Base-by-base conservation (phyloP, 2,329 filamentous ascomycete species). In the Xylariaceae sp. region DNA sequence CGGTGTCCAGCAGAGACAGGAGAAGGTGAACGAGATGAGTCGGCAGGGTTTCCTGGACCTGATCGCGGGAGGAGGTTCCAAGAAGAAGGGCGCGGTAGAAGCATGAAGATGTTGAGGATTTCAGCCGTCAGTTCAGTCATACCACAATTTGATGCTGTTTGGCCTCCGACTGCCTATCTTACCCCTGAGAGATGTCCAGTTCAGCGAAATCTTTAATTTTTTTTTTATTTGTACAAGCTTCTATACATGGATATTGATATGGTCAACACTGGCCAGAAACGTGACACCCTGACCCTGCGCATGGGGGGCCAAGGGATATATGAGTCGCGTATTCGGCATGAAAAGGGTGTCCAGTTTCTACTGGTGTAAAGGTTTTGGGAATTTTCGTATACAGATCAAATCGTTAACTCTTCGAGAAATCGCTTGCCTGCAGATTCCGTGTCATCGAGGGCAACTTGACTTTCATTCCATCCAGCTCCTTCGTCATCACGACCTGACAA, bases 41-140 rank as follows among this genome's bases (percentile, higher is more conserved):
- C 95, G 96, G 78, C 90, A 97, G 77, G 92, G 93, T 0, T 99
- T 97, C 77, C 75, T 99, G 73, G 93, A 97, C 62, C 76, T 97
- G 73, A 96, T 99, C 72, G 83, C 84, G 3, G 82, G 81, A 1
- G 83, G 84, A 17, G 84, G 84, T 9, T 82, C 83, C 0, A 78
- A 77, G 18, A 86, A 84, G 69, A 85, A 83, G 74, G 79, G 80
- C 5, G 79, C 74, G 3, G 82, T 85, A 69, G 82, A 85, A 72
- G 82, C 82, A 39, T 82, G 69, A 75, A 60, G 59, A 60, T 13
- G 48, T 7, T 50, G 15, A 35, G 18, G 47, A 39, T 47, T 3
- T 55, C 18, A 51, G 34, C 53, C 60, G 53, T 13, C 51, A 61
- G 52, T 58, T 4, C 23, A 30, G 23, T 30, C 53, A 60, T 58